phyloP scores from a whole-genome alignment of 352 stramenopile genomes.

The Globisporangium parvum region DNA sequence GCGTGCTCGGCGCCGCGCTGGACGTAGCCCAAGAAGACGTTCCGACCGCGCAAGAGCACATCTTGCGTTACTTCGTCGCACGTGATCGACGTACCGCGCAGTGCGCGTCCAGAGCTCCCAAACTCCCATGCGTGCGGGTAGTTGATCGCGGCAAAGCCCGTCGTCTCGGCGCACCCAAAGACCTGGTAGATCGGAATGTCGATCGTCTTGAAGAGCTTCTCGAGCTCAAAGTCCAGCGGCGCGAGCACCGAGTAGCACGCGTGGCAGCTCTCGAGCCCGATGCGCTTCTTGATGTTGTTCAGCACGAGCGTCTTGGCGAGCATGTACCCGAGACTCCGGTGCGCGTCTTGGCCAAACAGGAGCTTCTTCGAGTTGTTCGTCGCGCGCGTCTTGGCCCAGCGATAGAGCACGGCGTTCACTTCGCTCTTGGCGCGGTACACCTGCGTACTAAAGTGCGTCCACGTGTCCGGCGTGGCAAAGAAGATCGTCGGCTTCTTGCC shows the following conservation, averaged over 20 bases:
- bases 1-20: slow-evolving; percentile 16
- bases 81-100: slow-evolving; percentile 48
- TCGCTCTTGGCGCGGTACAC: slow-evolving; percentile 73
- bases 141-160: slow-evolving; percentile 66
- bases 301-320: slow-evolving; percentile 75
- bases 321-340: slow-evolving; percentile 69
- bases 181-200: slow-evolving; percentile 80
- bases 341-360: slow-evolving; percentile 40
- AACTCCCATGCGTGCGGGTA: slow-evolving; percentile 72
- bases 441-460: slow-evolving; percentile 56
- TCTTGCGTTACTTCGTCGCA: slow-evolving; percentile 63
- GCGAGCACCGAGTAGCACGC: slow-evolving; percentile 74
- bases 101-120: slow-evolving; percentile 52
- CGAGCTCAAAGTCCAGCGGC: slow-evolving; percentile 72
- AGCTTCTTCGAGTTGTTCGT: slow-evolving; percentile 79
- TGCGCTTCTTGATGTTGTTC: slow-evolving; percentile 72
- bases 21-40: slow-evolving; percentile 71
- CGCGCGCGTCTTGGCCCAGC: slow-evolving; percentile 73
- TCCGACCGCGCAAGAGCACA: slow-evolving; percentile 55
- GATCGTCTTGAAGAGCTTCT: slow-evolving; percentile 78
- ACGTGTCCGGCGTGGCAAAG: slow-evolving; percentile 72
- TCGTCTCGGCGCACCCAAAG: slow-evolving; percentile 59
- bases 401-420: slow-evolving; percentile 59
- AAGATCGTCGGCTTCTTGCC: slow-evolving; percentile 61
- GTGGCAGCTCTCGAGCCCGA: slow-evolving; percentile 67